Evolutionary conservation across 495 filamentous ascomycete genomes (phyloP).

Genomic region (Penicillium crystallinum): DNA sequence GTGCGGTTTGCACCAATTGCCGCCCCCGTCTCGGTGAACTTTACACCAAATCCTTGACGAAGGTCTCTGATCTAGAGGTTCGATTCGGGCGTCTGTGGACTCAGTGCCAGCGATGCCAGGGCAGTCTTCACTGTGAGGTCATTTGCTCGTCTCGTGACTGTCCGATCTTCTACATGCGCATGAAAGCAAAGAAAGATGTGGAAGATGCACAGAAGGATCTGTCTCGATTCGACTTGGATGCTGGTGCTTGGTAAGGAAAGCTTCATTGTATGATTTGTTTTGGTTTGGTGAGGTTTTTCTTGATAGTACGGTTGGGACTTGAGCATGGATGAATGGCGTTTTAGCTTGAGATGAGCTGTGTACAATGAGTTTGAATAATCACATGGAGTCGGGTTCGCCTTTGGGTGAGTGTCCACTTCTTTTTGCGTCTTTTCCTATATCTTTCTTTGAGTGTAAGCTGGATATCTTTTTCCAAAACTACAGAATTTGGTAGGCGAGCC

Average conservation of each 20-base stretch:
- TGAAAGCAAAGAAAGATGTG: conserved; percentile 99
- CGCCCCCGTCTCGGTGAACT: conserved; percentile 81
- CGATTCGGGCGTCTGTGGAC: conserved; percentile 93
- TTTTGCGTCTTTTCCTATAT: conserved; percentile 1
- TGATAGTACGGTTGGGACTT: not conserved
- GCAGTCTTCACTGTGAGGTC: conserved; percentile 94
- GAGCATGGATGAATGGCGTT: conserved; percentile 7
- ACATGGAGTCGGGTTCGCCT: not conserved
- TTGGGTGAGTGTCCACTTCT: not conserved
- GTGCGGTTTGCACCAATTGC: conserved; percentile 85
- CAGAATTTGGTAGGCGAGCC: too few species aligned
- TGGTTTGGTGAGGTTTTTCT: not conserved
- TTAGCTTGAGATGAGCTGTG: not conserved
- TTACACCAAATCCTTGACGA: conserved; percentile 84
- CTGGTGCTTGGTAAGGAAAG: conserved; percentile 48
- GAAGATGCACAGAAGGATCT: conserved; percentile 92
- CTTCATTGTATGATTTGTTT: conserved; percentile 7
- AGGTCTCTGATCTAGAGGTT: conserved; percentile 86
- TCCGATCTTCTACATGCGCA: conserved; percentile 99
- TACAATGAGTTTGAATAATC: conserved; percentile 7
- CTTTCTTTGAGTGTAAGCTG: not conserved
- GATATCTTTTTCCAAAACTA: too few species aligned
- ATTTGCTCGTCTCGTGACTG: conserved; percentile 96
- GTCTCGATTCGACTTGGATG: conserved; percentile 82
- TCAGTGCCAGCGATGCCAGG: conserved; percentile 97